Evolutionary conservation across 208 protist genomes (phyloP).

Genomic region (Trypanosoma avium): DNA sequence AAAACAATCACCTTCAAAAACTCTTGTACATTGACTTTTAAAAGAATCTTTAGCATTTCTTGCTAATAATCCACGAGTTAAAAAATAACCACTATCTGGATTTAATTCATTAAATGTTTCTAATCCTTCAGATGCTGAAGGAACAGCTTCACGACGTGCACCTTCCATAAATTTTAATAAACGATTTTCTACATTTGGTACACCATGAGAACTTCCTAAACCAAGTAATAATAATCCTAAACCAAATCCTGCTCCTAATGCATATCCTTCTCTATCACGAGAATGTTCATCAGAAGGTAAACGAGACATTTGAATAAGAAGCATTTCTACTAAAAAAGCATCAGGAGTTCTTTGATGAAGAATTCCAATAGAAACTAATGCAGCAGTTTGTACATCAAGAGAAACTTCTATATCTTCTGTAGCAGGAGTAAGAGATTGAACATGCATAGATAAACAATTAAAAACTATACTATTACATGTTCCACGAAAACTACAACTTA

Average conservation of each 20-base stretch:
- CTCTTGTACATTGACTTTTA: constrained; percentile 49
- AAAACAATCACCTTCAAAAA: constrained; percentile 81
- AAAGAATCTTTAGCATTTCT: constrained; percentile 46
- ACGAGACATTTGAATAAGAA: constrained; percentile 83
- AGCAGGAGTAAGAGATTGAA: constrained; percentile 78
- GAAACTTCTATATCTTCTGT: constrained; percentile 86
- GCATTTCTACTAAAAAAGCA: constrained; percentile 75
- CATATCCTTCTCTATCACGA: constrained; percentile 75
- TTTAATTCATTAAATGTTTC: constrained; percentile 59
- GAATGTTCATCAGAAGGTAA: constrained; percentile 88
- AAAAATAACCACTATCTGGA: constrained; percentile 51
- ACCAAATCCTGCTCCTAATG: constrained; percentile 70
- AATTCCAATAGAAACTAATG: constrained; percentile 75
- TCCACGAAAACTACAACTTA: constrained; percentile 86
- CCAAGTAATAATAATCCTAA: constrained; percentile 79
- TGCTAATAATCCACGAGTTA: constrained; percentile 52
- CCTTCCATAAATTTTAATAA: constrained; percentile 79
- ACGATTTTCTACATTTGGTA: constrained; percentile 55
- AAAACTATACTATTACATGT: constrained; percentile 78
- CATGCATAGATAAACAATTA: constrained; percentile 84
- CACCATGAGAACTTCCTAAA: constrained; percentile 46
- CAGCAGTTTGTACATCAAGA: constrained; percentile 78
- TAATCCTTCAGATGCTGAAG: constrained; percentile 49
- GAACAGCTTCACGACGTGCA: constrained; percentile 43
- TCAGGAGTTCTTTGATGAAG: constrained; percentile 69